phyloP scores from a whole-genome alignment of 257 asterid species.

The Gentiana straminea region DNA sequence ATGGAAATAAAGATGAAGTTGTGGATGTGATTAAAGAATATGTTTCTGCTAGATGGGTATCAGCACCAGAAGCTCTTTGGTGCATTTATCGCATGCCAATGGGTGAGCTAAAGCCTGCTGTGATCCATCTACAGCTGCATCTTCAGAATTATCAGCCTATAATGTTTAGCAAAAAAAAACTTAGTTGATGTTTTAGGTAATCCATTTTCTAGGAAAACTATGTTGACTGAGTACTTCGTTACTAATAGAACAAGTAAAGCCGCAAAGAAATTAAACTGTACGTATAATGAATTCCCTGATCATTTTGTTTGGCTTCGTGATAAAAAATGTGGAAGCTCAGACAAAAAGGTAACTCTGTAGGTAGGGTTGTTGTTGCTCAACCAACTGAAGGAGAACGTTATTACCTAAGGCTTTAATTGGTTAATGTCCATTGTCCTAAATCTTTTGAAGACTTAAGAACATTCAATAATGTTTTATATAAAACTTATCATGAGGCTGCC shows the following conservation, averaged over 20 bases:
- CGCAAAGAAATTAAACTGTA: background rate
- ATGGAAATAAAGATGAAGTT: background rate
- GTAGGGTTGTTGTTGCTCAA: background rate
- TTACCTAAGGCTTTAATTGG: background rate
- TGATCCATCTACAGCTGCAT: background rate
- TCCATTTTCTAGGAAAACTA: background rate
- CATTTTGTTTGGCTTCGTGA: background rate
- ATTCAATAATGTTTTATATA: rapidly evolving
- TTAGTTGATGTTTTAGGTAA: background rate
- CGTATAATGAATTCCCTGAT: background rate
- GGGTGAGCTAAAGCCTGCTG: background rate
- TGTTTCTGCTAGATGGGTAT: background rate
- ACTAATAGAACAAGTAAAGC: background rate
- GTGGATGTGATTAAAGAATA: background rate
- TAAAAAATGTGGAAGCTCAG: background rate
- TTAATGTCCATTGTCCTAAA: background rate
- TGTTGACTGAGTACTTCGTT: background rate
- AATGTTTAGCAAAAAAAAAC: background rate
- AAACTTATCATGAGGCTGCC: background rate
- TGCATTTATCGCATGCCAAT: background rate
- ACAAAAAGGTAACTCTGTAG: background rate
- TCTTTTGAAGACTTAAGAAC: background rate
- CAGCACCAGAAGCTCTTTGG: background rate
- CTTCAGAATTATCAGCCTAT: background rate
- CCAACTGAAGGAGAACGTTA: background rate